Conservation (phyloP, 2,329 filamentous ascomycete species). For the Arthrobotrys sphaeroides region DNA sequence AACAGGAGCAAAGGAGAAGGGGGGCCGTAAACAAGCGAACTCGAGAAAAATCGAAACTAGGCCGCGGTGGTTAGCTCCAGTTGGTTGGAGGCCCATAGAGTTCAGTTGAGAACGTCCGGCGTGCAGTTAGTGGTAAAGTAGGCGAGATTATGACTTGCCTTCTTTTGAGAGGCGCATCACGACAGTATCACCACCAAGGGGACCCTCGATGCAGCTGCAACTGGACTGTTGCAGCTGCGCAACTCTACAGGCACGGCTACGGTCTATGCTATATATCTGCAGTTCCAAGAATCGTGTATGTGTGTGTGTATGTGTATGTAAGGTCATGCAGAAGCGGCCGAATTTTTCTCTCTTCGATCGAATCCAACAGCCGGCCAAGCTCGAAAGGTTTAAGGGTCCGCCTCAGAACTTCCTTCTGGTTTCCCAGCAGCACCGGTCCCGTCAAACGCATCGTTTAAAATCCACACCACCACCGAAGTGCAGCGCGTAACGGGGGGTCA, state of each 20-base stretch:
- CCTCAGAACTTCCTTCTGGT: conserved; percentile 21
- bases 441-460: conserved; percentile 45
- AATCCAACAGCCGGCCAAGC: conserved; percentile 29
- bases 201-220: conserved; percentile 43
- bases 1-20: conserved; percentile 45
- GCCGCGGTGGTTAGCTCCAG: conserved; percentile 52
- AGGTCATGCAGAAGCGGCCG: conserved; percentile 52
- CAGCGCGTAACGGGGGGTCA: conserved; percentile 39
- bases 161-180: conserved; percentile 48
- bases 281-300: conserved; percentile 41
- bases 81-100: conserved; percentile 47
- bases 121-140: conserved; percentile 39
- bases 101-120: conserved; percentile 11
- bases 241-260: conserved; percentile 24
- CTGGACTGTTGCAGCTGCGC: conserved; percentile 21
- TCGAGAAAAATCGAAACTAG: conserved; percentile 49
- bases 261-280: conserved; percentile 29
- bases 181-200: conserved; percentile 47
- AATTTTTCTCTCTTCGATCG: conserved; percentile 46
- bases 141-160: conserved; percentile 54
- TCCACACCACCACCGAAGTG: conserved; percentile 31
- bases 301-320: no score
- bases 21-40: conserved; percentile 50
- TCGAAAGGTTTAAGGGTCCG: conserved; percentile 53
- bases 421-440: neutral